Base-by-base conservation (phyloP, 495 filamentous ascomycete species). In the Talaromyces adpressus region DNA sequence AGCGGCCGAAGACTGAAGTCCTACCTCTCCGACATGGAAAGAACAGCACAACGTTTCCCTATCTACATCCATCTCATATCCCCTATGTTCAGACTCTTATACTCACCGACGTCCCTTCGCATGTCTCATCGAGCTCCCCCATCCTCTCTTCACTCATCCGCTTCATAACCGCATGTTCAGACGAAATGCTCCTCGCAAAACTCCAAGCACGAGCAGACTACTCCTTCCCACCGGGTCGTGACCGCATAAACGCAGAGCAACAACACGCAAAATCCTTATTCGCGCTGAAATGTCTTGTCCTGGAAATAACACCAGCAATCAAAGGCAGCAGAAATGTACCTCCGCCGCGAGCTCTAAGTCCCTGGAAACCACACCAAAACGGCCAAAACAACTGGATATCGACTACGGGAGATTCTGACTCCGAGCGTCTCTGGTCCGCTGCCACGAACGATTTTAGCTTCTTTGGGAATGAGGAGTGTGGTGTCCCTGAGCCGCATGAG, bases 381-480 rank as follows among this genome's bases (percentile, higher is more conserved):
- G 69, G 72, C 63, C 72, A 76, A 29, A 72, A 69, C 8, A 62
- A 65, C 30, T 76, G 73, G 0, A 83, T 80, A 63, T 87, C 85
- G 32, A 81, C 81, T 25, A 87, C 85, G 0, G 86, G 85, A 54
- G 85, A 88, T 57, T 70, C 79, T 8, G 86, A 89, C 64, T 79
- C 77, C 11, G 86, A 89, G 69, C 71, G 78, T 3, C 79, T 89
- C 14, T 87, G 85, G 84, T 76, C 82, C 36, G 84, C 84, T 23
- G 82, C 83, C 7, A 74, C 79, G 47, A 71, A 79, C 29, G 86
- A 89, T 64, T 89, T 87, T 64, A 85, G 83, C 45, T 89, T 89
- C 72, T 89, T 89, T 62, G 82, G 77, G 2, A 84, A 85, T 54
- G 84, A 83, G 45, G 85, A 87, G 68, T 84, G 80, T 30, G 82